Evolutionary conservation across 2,329 filamentous ascomycete genomes (phyloP).

Genomic region (Bipolaris sorokiniana): DNA sequence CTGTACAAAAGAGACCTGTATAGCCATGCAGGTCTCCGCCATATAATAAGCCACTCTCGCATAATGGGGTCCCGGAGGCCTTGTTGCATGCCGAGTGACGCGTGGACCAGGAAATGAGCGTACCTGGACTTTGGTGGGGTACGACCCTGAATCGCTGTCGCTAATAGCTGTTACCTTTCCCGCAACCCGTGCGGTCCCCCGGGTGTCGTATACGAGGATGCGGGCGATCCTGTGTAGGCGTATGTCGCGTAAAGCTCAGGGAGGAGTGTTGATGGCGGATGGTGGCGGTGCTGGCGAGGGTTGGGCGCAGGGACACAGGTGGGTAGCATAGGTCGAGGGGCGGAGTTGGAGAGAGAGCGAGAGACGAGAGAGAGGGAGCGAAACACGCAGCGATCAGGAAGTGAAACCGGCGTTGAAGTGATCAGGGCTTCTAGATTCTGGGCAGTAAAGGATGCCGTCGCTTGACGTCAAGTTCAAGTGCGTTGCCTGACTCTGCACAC

Average conservation of each 20-base stretch:
- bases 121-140: slow-evolving; percentile 38
- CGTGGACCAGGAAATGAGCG: slow-evolving; percentile 30
- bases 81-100: slow-evolving; percentile 31
- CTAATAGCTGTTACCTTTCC: slow-evolving; percentile 20
- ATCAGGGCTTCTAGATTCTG: slow-evolving; percentile 19
- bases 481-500: slow-evolving; percentile 19
- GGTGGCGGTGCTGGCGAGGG: slow-evolving; percentile 12
- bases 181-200: slow-evolving; percentile 19
- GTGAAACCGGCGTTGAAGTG: slow-evolving; percentile 31
- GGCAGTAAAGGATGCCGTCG: slow-evolving; percentile 19
- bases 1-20: slow-evolving; percentile 28
- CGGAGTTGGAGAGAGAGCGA: neutral
- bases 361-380: slow-evolving; percentile 17
- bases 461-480: slow-evolving; percentile 24
- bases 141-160: slow-evolving; percentile 26
- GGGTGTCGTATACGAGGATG: slow-evolving; percentile 19
- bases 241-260: slow-evolving; percentile 8
- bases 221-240: slow-evolving; percentile 8
- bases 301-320: slow-evolving; percentile 21
- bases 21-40: slow-evolving; percentile 21
- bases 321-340: neutral
- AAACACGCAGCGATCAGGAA: slow-evolving; percentile 20
- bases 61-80: slow-evolving; percentile 26
- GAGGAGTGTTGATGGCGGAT: neutral
- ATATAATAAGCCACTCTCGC: slow-evolving; percentile 23